Evolutionary conservation across 306 rosid genomes (phyloP).

Genomic region (Casuarina equisetifolia): DNA sequence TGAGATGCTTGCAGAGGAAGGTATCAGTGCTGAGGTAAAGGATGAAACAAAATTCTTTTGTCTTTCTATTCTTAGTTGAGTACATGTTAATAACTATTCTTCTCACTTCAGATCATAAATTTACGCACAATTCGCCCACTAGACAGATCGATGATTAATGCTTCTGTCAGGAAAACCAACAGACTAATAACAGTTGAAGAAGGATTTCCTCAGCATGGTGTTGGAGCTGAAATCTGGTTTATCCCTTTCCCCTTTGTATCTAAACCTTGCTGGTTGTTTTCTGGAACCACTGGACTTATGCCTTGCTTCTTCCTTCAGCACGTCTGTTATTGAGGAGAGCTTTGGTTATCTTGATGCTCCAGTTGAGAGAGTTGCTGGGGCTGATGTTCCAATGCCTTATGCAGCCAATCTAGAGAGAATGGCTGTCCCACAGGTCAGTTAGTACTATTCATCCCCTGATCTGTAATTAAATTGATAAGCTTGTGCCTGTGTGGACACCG

Average conservation of each 20-base stretch:
- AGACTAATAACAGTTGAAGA: conserved; percentile 93
- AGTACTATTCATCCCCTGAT: neutral
- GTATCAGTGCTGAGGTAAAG: conserved; percentile 92
- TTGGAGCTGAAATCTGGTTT: conserved; percentile 98
- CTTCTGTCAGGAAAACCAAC: conserved; percentile 95
- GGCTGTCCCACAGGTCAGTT: conserved; percentile 93
- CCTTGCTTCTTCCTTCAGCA: conserved; percentile 40
- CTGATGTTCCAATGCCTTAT: conserved; percentile 99
- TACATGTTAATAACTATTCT: conserved; percentile 14
- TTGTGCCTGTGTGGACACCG: conserved; percentile 1
- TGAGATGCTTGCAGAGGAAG: conserved; percentile 83
- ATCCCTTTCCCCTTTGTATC: conserved; percentile 28
- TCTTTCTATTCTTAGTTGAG: conserved; percentile 15
- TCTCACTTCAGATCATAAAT: conserved; percentile 65
- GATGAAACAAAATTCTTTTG: conserved; percentile 5
- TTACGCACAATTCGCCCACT: conserved; percentile 94
- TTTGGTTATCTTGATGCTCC: conserved; percentile 98
- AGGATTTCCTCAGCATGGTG: conserved; percentile 99
- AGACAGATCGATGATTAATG: conserved; percentile 84
- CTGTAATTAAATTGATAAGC: neutral
- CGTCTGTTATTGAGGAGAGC: conserved; percentile 94
- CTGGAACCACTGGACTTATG: conserved; percentile 10
- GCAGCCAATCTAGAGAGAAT: conserved; percentile 94
- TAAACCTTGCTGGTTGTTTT: conserved; percentile 19
- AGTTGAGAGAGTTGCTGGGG: conserved; percentile 89